A percentile compares a stretch with the other conserved stretches of the same genome.
Conservation (phyloP, 352 stramenopile genomes). For the Phytophthora palmivora region DNA sequence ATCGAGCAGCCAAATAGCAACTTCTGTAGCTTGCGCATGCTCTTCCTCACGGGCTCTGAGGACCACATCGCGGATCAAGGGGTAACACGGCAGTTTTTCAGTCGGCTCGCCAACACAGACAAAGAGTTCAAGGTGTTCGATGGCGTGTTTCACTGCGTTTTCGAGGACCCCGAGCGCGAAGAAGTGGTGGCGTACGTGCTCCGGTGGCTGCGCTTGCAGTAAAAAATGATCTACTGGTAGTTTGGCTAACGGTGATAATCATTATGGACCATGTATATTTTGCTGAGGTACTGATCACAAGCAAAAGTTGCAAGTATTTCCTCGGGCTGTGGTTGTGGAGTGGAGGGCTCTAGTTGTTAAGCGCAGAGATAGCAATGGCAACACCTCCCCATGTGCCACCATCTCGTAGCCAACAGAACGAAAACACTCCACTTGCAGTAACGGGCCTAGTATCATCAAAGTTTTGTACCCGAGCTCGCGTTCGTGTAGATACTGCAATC, state of each 20-base stretch:
- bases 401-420: too few relatives aligned
- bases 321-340: too few relatives aligned
- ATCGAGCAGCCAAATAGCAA: constrained; percentile 15
- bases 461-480: constrained; percentile 35
- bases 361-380: too few relatives aligned
- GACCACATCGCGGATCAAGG: constrained; percentile 47
- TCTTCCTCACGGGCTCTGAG: constrained; percentile 44
- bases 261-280: too few relatives aligned
- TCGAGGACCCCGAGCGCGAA: constrained; percentile 51
- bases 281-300: too few relatives aligned
- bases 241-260: constrained; percentile 1
- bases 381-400: too few relatives aligned
- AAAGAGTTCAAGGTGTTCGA: constrained; percentile 60
- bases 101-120: constrained; percentile 43
- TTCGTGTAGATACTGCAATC: constrained; percentile 42
- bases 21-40: constrained; percentile 25
- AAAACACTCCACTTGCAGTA: constrained; percentile 30
- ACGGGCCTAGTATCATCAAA: constrained; percentile 31
- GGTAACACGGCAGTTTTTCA: constrained; percentile 38
- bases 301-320: too few relatives aligned
- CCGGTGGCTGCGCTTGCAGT: constrained; percentile 15
- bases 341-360: too few relatives aligned
- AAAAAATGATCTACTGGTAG: neutral
- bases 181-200: constrained; percentile 26
- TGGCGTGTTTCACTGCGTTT: constrained; percentile 54